Base-by-base conservation (phyloP, 345 rosid genomes). In the Pugionium dolabratum region DNA sequence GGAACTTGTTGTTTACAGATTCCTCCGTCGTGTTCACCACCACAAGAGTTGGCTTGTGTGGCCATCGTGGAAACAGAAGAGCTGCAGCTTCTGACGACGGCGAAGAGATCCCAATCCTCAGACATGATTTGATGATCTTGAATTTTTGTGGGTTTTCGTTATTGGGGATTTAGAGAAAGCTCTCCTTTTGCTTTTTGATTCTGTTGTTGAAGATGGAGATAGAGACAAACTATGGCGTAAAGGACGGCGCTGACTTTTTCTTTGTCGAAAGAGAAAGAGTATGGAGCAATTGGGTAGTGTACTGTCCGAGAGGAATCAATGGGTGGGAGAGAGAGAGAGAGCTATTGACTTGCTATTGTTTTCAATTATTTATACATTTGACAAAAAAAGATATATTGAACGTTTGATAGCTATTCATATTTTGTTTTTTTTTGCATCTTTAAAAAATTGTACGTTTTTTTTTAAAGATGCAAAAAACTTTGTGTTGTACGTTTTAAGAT, bases 171-270 rank as follows among this genome's bases (percentile, higher is more conserved):
- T 69, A 6, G 66, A 18, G 68, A 66, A 67, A 54, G 79, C 30
- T 57, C 3, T 58, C 64, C 43, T 9, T 27, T 51, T 44, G 41
- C 43, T 64, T 30, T 69, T 62, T 35, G 11, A 9, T 25, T 54
- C 29, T 64, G 62, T 68, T 42, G 54, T 59, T 33, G 48, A 54
- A 5, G 69, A 44, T 56, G 55, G 57, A 75, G 68, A 43, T 50
- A 65, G 55, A 67, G 73, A 71, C 55, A 69, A n/a, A 40, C 62
- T 52, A 41, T 59, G 73, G 70, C 62, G 70, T 43, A 73, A 77
- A 74, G 79, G 86, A 76, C 79, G 69, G 89, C 92, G 97, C 86
- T 90, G 95, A 90, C 97, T 86, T 79, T 82, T 71, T 67, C 69
- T 66, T 58, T 6, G 26, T 34, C 56, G 64, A 75, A 79, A 70